Conservation (phyloP, 2,329 filamentous ascomycete genomes). For the Cucurbitaria berberidis region DNA sequence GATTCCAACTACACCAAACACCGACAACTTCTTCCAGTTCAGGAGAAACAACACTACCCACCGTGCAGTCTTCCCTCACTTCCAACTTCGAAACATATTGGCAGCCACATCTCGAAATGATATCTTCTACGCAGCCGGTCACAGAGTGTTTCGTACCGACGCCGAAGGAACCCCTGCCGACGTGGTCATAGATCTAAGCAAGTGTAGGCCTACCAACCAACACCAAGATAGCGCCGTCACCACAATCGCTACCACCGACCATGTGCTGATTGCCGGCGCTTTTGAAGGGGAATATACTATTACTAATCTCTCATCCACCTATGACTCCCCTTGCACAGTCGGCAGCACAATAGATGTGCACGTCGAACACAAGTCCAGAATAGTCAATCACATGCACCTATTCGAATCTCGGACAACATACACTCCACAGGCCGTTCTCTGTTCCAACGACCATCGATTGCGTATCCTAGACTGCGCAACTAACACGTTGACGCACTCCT, state of each 20-base stretch:
- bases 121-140: conserved; percentile 59
- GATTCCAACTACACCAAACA: conserved; percentile 41
- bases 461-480: conserved; percentile 62
- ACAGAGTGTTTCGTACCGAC: conserved; percentile 58
- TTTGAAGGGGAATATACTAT: conserved; percentile 65
- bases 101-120: conserved; percentile 61
- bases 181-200: conserved; percentile 58
- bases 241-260: conserved; percentile 58
- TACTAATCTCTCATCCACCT: conserved; percentile 49
- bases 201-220: conserved; percentile 45
- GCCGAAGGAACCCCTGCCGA: conserved; percentile 51
- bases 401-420: conserved; percentile 56
- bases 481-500: conserved; percentile 63
- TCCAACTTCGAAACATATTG: conserved; percentile 65
- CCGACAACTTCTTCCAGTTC: conserved; percentile 57
- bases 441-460: conserved; percentile 63
- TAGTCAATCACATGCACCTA: conserved; percentile 65
- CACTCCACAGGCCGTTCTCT: conserved; percentile 59
- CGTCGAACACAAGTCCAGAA: conserved; percentile 58
- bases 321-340: conserved; percentile 44
- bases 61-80: conserved; percentile 61
- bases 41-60: conserved; percentile 57
- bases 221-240: conserved; percentile 60
- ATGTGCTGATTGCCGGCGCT: conserved; percentile 61
- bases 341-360: conserved; percentile 58